Evolutionary conservation across 192 early-diverging fungal genomes (phyloP).

Genomic region (Rhizophagus sp.): DNA sequence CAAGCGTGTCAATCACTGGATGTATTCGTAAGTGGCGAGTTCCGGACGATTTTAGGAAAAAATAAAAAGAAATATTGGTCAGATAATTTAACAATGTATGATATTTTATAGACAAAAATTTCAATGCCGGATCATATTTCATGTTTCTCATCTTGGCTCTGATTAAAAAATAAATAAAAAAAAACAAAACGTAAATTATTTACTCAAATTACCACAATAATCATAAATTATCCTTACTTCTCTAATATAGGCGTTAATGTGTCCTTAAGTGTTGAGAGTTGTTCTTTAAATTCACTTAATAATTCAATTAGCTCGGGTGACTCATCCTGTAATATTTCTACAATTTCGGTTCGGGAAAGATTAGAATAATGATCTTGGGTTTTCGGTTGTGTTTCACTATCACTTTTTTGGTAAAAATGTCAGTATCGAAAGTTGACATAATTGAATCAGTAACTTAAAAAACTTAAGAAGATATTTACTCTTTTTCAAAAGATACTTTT

Average conservation of each 20-base stretch:
- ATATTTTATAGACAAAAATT: slow-evolving; percentile 44
- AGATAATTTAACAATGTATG: slow-evolving; percentile 70
- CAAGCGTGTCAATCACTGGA: slow-evolving; percentile 82
- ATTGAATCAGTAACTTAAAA: neutral
- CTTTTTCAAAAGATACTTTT: slow-evolving; percentile 49
- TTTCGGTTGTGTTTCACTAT: neutral
- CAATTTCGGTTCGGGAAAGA: slow-evolving; percentile 60
- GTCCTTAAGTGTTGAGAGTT: slow-evolving; percentile 38
- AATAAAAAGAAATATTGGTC: slow-evolving; percentile 88
- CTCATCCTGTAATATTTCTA: slow-evolving; percentile 68
- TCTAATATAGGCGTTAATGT: slow-evolving; percentile 32
- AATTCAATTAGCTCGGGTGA: slow-evolving; percentile 75
- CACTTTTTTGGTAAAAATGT: neutral
- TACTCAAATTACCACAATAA: neutral
- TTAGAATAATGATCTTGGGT: slow-evolving; percentile 43
- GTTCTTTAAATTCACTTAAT: slow-evolving; percentile 61
- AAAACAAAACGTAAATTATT: too few species aligned
- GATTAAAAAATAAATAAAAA: neutral
- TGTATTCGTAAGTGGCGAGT: slow-evolving; percentile 66
- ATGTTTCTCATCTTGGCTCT: slow-evolving; percentile 25
- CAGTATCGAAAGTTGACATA: too few species aligned
- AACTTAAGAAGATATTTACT: neutral
- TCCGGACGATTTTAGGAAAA: slow-evolving; percentile 65
- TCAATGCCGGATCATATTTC: slow-evolving; percentile 34
- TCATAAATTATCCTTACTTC: slow-evolving; percentile 28